Base-by-base conservation (phyloP, 257 asterid species). In the Solanum pinnatisectum region DNA sequence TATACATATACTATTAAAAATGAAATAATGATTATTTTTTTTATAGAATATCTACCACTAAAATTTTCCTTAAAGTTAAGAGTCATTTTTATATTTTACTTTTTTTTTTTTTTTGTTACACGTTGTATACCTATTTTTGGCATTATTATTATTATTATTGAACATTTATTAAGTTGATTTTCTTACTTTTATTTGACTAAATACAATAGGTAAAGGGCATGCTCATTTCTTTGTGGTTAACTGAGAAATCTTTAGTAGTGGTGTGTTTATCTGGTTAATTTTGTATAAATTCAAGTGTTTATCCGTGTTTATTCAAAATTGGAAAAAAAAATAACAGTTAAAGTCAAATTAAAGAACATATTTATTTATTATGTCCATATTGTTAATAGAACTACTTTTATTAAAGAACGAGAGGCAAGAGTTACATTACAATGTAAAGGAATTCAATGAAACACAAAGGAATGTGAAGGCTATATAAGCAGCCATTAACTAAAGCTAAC, bases 271-370 rank as follows among this genome's bases (percentile, higher is more conserved):
- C 0, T 15, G 0, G 0, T 49, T 49, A 49, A 49, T 49, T 49
- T 49, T 4, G 0, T 49, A 49, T 49, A 14, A 49, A 49, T 49
- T 15, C 2, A 49, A 15, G 1, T 52, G 0, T 40, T 16, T 52
- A 0, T 18, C 2, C 6, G 1, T 52, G 0, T 1, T 2, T 18
- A 52, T 52, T 18, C 0, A 52, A 52, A 18, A 0, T 6, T 15
- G 0, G 18, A 52, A 18, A 8, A 52, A 18, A 18, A 18, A 0
- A 18, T 6, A 44, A 52, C 1, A 18, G 10, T 22, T 2, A 56
- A 10, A 10, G 0, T 40, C 3, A 56, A 56, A 7, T 56, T 20
- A 52, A 18, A 18, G 6, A 18, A 18, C 3, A 18, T 52, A 2
- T 18, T 52, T 52, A 46, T 46, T 46, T 46, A 46, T 46, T 4